phyloP scores from a whole-genome alignment of 164 flowering plant species.

The Taxillus chinensis region DNA sequence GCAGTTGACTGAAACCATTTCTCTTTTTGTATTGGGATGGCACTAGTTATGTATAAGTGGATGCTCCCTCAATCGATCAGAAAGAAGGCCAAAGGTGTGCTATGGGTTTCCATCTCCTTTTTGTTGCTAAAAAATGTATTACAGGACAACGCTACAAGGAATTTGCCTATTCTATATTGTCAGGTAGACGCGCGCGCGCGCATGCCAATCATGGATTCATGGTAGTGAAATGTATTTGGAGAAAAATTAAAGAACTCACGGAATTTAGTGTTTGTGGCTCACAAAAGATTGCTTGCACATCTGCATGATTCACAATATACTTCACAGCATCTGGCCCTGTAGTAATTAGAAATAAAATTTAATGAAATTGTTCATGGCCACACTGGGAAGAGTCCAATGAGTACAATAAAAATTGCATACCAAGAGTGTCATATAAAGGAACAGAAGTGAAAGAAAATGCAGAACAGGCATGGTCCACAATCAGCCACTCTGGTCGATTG shows the following conservation, averaged over 20 bases:
- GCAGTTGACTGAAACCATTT: too few species aligned
- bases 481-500: slow-evolving; percentile 1
- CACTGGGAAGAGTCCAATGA: background rate
- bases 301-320: slow-evolving; percentile 1
- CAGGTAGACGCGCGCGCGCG: too few species aligned
- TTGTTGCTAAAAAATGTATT: too few species aligned
- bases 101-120: too few species aligned
- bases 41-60: too few species aligned
- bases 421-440: slow-evolving; percentile 2
- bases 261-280: background rate
- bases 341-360: background rate
- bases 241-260: background rate
- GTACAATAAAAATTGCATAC: background rate
- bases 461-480: slow-evolving; percentile 2
- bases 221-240: background rate
- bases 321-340: slow-evolving; percentile 2
- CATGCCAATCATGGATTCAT: too few species aligned
- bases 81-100: too few species aligned
- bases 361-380: background rate
- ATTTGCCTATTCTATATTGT: too few species aligned
- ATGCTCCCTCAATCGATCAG: too few species aligned
- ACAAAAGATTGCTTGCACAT: background rate
- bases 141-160: too few species aligned
- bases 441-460: background rate
- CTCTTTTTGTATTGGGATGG: too few species aligned